phyloP scores from a whole-genome alignment of 2,329 filamentous ascomycete species.

The Helminthosporium solani region DNA sequence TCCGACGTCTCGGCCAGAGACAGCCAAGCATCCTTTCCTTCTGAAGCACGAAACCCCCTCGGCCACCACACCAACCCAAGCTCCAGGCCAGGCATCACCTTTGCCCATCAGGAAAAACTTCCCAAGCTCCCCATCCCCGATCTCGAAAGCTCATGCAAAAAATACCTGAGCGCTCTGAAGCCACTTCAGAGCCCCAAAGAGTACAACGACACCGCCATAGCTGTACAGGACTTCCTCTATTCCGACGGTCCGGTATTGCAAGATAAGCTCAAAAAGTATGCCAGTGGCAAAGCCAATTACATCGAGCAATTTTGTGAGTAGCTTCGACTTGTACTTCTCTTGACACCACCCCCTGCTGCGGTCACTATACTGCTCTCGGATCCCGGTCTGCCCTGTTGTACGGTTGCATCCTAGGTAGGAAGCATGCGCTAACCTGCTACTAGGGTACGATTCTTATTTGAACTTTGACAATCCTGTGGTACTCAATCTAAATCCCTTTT shows the following conservation, averaged over 20 bases:
- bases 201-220: conserved; percentile 76
- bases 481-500: conserved; percentile 96
- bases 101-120: conserved; percentile 81
- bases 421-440: conserved; percentile 22
- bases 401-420: conserved; percentile 6
- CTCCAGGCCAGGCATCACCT: conserved; percentile 75
- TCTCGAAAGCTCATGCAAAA: conserved; percentile 72
- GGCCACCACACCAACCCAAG: conserved; percentile 53
- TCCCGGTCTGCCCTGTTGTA: conserved; percentile 6
- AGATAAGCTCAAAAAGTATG: conserved; percentile 86
- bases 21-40: conserved; percentile 49
- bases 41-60: conserved; percentile 50
- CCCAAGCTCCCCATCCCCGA: conserved; percentile 93
- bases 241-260: conserved; percentile 81
- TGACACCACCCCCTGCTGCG: background rate
- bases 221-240: conserved; percentile 79
- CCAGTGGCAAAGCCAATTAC: conserved; percentile 87
- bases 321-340: background rate
- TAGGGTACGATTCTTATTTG: conserved; percentile 97
- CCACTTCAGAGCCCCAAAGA: conserved; percentile 81
- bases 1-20: conserved; percentile 57
- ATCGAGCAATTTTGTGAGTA: conserved; percentile 97
- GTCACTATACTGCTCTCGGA: background rate
- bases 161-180: conserved; percentile 75
- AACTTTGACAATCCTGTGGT: conserved; percentile 98